Conservation (phyloP, 257 asterid species). For the Capsicum chinense region DNA sequence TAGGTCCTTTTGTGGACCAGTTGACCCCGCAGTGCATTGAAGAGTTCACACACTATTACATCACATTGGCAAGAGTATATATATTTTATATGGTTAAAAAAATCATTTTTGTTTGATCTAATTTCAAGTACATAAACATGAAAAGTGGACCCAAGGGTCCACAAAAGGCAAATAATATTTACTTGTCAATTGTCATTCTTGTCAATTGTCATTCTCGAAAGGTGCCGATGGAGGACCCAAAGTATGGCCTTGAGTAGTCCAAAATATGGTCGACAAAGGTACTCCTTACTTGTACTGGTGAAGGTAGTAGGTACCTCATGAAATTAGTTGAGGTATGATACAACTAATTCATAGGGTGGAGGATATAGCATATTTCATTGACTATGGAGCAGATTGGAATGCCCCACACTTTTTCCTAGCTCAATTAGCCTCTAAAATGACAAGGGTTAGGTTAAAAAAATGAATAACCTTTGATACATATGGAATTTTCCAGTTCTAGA, state of each 20-base stretch:
- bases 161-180: neutral
- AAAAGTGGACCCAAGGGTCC: neutral
- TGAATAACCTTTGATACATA: too few relatives aligned
- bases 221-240: neutral
- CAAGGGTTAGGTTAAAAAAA: too few relatives aligned
- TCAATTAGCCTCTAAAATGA: too few relatives aligned
- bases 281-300: too few relatives aligned
- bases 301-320: too few relatives aligned
- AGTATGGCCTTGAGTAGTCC: neutral
- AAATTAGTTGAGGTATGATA: too few relatives aligned
- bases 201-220: neutral
- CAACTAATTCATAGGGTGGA: too few relatives aligned
- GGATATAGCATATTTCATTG: too few relatives aligned
- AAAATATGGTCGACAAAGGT: too few relatives aligned
- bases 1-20: neutral
- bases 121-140: neutral
- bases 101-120: neutral
- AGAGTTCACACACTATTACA: neutral
- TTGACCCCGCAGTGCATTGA: conserved; percentile 24
- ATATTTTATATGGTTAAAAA: neutral
- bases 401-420: too few relatives aligned
- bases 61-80: neutral
- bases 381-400: too few relatives aligned
- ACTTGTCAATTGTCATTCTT: neutral
- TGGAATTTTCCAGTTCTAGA: too few relatives aligned